Evolutionary conservation across 208 protist genomes (phyloP).

Genomic region (Angomonas ambiguus): DNA sequence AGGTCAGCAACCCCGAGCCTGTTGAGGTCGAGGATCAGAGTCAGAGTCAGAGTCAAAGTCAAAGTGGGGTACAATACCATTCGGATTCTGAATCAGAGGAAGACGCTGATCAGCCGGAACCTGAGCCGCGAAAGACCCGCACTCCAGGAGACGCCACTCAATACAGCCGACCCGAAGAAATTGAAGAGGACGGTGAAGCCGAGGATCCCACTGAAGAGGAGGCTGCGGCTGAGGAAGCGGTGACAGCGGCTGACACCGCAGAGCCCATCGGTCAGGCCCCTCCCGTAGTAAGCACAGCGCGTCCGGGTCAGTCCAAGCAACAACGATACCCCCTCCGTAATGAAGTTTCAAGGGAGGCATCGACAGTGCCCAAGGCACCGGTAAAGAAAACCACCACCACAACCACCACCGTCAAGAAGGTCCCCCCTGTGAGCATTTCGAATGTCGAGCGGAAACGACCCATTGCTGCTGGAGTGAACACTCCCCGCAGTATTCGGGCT

Average conservation of each 20-base stretch:
- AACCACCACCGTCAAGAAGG: slow-evolving; percentile 20
- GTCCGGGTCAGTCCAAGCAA: too few species aligned
- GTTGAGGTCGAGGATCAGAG: too few species aligned
- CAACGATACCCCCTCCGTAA: neutral
- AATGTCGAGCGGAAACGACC: slow-evolving; percentile 45
- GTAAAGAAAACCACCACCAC: slow-evolving; percentile 5
- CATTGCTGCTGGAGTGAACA: slow-evolving; percentile 62
- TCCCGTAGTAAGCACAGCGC: too few species aligned
- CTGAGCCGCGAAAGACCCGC: neutral
- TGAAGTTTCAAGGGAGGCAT: too few species aligned
- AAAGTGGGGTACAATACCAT: neutral
- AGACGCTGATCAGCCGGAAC: neutral
- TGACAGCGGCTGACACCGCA: too few species aligned
- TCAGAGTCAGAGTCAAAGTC: too few species aligned
- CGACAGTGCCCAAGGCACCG: slow-evolving; percentile 2
- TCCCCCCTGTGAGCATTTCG: slow-evolving; percentile 26
- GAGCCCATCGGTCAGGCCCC: too few species aligned
- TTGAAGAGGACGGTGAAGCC: neutral
- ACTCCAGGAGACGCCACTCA: neutral
- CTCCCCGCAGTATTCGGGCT: slow-evolving; percentile 50
- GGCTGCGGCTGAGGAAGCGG: too few species aligned
- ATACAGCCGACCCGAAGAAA: neutral
- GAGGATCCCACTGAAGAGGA: neutral
- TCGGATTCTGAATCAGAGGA: neutral
- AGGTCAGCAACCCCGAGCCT: neutral